Evolutionary conservation across 768 basidiomycete genomes (phyloP), one percentile per base, ranked within the genome.

Genomic region (Auriscalpium microsporum): DNA sequence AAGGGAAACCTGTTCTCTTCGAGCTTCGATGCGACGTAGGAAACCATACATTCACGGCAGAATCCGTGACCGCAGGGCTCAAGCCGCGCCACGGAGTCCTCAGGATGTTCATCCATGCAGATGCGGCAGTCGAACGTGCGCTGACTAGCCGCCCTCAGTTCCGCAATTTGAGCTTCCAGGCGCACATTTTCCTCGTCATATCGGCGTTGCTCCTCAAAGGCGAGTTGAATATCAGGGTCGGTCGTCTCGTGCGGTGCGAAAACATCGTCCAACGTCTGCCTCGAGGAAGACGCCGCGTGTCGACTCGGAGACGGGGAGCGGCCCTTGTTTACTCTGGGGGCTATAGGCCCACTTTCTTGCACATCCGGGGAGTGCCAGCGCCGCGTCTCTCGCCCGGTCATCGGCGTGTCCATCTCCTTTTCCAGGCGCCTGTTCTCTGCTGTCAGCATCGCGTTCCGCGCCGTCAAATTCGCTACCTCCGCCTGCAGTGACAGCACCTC

Each of bases 1-100:
- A 87, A 78, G 4, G 85, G 85, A 48, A 76, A 85, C 10, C 73
- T 74, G 52, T 73, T 74, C 38, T 81, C 79, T 14, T 71, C 69
- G 17, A 86, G 70, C 65, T 77, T 78, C 6, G 74, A 68, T 34
- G 60, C 60, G 11, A 78, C 67, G 50, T 78, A 75, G 4, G 56
- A 58, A 53, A 64, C 68, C 49, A 84, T 57, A 62, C 86, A 87
- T 2, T 68, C 63, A 50, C 79, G 70, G 65, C 86, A 87, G 63
- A 79, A 78, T 14, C 56, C 57, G 61, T 87, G 84, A 10, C 59
- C 58, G 58, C 84, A 87, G 2, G 33, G 65, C 9, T 68, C 72
- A 14, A 82, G 61, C n/a, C 59, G 62, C 17, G 77, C 72, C 13
- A 76, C 69, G 42, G 68, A 61, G 47, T 79, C 76, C 45, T 72